phyloP scores from a whole-genome alignment of 345 rosid species.

The Eucalyptus victrix region DNA sequence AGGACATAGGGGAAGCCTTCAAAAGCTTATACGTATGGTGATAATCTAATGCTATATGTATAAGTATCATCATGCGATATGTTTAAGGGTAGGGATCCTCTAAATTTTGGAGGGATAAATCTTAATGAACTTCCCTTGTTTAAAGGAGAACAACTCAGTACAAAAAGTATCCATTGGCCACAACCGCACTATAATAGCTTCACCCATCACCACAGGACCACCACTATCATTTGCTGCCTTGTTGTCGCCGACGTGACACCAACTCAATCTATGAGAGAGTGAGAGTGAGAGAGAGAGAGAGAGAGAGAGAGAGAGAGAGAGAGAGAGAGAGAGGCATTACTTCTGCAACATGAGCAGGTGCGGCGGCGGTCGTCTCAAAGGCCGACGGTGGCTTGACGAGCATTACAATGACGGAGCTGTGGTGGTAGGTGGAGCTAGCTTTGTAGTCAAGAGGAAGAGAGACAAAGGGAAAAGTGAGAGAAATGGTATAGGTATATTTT shows the following conservation, averaged over 20 bases:
- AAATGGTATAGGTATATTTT: background rate
- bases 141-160: background rate
- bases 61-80: background rate
- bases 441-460: background rate
- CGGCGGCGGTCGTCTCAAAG: background rate
- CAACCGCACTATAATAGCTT: background rate
- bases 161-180: background rate
- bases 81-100: background rate
- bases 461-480: background rate
- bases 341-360: background rate
- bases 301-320: background rate
- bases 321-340: background rate
- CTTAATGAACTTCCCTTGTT: background rate
- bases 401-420: background rate
- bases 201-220: background rate
- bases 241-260: background rate
- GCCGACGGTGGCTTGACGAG: background rate
- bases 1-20: background rate
- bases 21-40: background rate
- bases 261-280: background rate
- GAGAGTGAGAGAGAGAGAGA: background rate
- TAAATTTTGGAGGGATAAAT: background rate
- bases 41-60: background rate
- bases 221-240: background rate
- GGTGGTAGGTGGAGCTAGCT: background rate